These are phyloP conservation scores for Przewalskia tangutica DNA, from an alignment of 257 asterid species.

Conservation along the genomic window DNA sequence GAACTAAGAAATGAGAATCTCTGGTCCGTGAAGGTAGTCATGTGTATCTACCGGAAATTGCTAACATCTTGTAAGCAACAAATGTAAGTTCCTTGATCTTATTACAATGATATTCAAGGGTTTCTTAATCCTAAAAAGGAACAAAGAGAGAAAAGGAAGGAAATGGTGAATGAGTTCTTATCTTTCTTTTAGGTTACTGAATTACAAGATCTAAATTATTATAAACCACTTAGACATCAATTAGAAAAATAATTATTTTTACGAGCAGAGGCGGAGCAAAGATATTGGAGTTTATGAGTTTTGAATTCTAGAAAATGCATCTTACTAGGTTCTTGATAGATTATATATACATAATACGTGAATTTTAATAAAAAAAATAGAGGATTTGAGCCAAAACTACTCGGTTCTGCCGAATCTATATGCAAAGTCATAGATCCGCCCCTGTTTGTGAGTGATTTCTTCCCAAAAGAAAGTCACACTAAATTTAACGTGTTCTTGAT, in stretches of 20 bases:
- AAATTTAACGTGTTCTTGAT: too few relatives aligned
- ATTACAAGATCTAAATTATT: background rate
- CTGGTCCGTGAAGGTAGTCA: slow-evolving; percentile 40
- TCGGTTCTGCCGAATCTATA: too few relatives aligned
- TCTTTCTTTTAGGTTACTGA: background rate
- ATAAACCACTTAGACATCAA: background rate
- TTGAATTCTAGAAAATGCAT: too few relatives aligned
- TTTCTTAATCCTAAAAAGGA: background rate
- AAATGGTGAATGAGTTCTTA: background rate
- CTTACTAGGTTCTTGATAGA: too few relatives aligned
- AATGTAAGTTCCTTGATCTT: slow-evolving; percentile 44
- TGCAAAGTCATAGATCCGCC: too few relatives aligned
- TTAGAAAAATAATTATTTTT: background rate
- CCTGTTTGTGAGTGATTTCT: too few relatives aligned
- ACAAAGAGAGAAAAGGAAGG: background rate
- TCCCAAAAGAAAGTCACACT: too few relatives aligned
- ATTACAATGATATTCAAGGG: background rate
- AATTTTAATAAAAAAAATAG: too few relatives aligned
- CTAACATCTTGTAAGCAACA: slow-evolving; percentile 52
- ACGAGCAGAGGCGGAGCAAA: too few relatives aligned
- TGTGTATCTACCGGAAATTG: slow-evolving; percentile 56
- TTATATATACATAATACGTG: too few relatives aligned
- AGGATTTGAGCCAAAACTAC: too few relatives aligned
- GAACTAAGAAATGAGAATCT: slow-evolving; percentile 51
- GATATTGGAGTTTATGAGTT: too few relatives aligned